Evolutionary conservation across 768 basidiomycete species (phyloP).

Genomic region (Collybiopsis luxurians): DNA sequence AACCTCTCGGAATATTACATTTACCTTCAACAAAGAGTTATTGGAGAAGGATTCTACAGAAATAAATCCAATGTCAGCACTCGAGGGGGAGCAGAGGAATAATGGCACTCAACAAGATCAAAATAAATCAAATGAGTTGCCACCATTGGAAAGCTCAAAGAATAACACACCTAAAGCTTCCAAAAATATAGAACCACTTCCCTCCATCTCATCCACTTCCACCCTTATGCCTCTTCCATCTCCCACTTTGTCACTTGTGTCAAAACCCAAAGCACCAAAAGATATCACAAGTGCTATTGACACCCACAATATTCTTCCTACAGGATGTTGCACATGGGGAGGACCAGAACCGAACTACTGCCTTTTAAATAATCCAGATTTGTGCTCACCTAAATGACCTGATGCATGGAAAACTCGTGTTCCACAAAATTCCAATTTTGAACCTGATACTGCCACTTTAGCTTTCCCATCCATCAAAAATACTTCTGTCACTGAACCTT

Average conservation of each 20-base stretch:
- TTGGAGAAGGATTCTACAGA: not conserved
- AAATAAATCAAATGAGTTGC: not conserved
- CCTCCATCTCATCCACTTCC: not conserved
- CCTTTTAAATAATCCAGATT: not conserved
- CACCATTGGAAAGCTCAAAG: slow-evolving; percentile 3
- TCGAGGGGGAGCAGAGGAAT: slow-evolving; percentile 14
- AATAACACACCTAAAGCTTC: not conserved
- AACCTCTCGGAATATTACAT: slow-evolving; percentile 23
- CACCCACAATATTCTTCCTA: too few species aligned
- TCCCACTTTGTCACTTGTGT: too few species aligned
- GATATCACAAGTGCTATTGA: too few species aligned
- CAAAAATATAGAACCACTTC: not conserved
- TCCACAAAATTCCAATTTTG: not conserved
- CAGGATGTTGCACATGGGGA: too few species aligned
- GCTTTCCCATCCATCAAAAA: not conserved
- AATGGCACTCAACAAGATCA: not conserved
- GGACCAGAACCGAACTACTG: slow-evolving; percentile 1
- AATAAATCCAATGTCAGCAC: not conserved
- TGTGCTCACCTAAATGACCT: not conserved
- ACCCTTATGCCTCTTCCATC: not conserved
- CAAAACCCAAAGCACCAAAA: too few species aligned
- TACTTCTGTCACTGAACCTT: not conserved
- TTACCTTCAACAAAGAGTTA: slow-evolving; percentile 12
- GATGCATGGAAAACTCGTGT: not conserved
- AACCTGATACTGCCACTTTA: not conserved